Base-by-base conservation (phyloP, 1,284 basidiomycete species). In the Apiotrichum sp. region DNA sequence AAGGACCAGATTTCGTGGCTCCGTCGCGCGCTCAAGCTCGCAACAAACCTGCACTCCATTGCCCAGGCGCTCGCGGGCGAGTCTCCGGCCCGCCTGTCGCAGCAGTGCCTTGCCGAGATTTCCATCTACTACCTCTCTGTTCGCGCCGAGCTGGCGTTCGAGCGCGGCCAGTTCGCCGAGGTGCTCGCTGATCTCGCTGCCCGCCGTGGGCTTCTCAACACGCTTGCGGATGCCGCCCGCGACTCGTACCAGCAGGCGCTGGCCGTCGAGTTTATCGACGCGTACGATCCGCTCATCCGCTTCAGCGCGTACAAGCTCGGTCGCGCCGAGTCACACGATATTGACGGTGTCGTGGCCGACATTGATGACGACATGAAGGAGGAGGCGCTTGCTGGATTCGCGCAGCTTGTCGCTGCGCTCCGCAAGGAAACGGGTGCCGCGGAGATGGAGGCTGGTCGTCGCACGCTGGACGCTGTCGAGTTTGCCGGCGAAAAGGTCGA, bases 401-500 rank as follows among this genome's bases (percentile, higher is more conserved):
- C 29, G 9, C 56, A 63, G 50, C 59, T 76, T 7, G 56, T 73
- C 3, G 61, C 64, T 8, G 58, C 55, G 9, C 58, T 76, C 8
- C 57, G 68, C n/a, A 58, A 50, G 9, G 73, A 73, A 58, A 62
- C 64, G 1, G 61, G 64, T 5, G 65, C 89, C 35, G 79, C 78
- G 10, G 66, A 74, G 50, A 77, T 77, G 56, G 78, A 75, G 42
- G 74, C 75, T n/a, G 79, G 75, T 39, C 80, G 79, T 67, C 81
- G 80, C 64, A 83, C 79, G 65, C 74, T 89, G 44, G 76, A 79
- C 53, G 78, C 82, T 53, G 75, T 95, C 47, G 67, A 80, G 4
- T 98, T 93, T 88, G 89, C 92, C 58, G 89, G 84, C 9, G 82
- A 87, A 65, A 82, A 84, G 3, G 84, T 98, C 7, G 90, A 92